These are phyloP conservation scores for Phialocephala sp. DNA, from an alignment of 2,329 filamentous ascomycete species.

Conservation along the genomic window DNA sequence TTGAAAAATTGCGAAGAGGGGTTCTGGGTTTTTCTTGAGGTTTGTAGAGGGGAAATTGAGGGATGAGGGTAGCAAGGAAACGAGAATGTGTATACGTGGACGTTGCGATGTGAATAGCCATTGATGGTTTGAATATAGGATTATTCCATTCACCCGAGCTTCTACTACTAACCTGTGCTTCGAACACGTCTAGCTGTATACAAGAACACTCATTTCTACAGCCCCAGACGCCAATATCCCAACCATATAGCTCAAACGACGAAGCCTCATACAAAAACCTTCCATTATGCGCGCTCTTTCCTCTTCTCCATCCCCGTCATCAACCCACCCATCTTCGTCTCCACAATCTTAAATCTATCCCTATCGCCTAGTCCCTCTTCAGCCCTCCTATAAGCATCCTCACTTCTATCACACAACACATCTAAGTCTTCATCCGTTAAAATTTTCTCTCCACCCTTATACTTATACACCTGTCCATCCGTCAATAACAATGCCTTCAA, in stretches of 20 bases:
- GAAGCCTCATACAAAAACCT: neutral
- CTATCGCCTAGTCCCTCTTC: conserved; percentile 79
- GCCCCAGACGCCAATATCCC: neutral
- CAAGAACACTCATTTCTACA: neutral
- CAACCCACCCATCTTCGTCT: conserved; percentile 65
- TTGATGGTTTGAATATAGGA: no score
- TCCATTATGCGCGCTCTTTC: neutral
- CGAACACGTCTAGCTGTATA: neutral
- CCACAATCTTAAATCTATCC: conserved; percentile 76
- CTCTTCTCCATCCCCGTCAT: conserved; percentile 36
- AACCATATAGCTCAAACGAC: neutral
- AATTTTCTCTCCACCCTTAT: conserved; percentile 66
- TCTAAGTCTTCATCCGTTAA: conserved; percentile 78
- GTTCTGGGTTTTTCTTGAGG: neutral
- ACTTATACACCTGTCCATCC: conserved; percentile 71
- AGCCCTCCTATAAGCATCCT: conserved; percentile 69
- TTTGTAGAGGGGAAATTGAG: no score
- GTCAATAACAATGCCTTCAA: conserved; percentile 68
- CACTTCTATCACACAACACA: conserved; percentile 74
- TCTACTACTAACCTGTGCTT: no score
- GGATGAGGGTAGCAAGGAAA: no score
- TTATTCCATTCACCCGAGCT: no score
- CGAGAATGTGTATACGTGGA: no score
- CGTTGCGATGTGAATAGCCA: no score
- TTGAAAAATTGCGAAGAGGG: neutral